Base-by-base conservation (phyloP, 78 protist genomes). In the Cavenderia fasciculata region DNA sequence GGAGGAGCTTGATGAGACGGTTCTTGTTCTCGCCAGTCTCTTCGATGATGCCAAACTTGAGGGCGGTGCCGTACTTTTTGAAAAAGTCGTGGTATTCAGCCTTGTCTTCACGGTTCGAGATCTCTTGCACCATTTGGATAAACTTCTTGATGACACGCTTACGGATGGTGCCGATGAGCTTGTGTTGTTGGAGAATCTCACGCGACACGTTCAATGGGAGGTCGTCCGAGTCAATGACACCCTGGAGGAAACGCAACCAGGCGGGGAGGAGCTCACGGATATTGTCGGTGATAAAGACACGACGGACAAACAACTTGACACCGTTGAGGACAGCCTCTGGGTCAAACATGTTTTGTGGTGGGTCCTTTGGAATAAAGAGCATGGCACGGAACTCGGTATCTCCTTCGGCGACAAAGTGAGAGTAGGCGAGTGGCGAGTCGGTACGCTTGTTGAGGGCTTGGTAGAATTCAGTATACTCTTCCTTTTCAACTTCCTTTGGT, bases 161-260 rank as follows among this genome's bases (percentile, higher is more conserved):
- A 84, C 89, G 86, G 94, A 99, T 98, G 69, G 82, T 59, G 29
- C 63, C 65, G 74, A 97, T 46, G 56, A 66, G 74, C 36, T 65
- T 49, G 94, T 38, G 44, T 74, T 97, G 92, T 94, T 98, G 99
- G 36, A 98, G 95, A 51, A 92, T 95, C 88, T 99, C 99, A 19
- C 99, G 97, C 29, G 98, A 96, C 2, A 99, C 99, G 92, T 99
- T 97, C 59, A 99, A 94, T 52, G 99, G 99, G 38, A 99, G 74
- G 72, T 97, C 99, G 54, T 99, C 99, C 12, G 98, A 86, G 74
- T 99, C 99, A 29, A 99, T 98, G 27, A 99, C 92, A 38, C 99
- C 99, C 34, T 75, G 74, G 66, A 99, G 43, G 94, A 99, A 99
- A 29, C 61, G 5, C 16, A 99, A 95, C 97, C 98, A 99, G 29